phyloP scores from a whole-genome alignment of 2,329 filamentous ascomycete genomes.

The Xylariaceae sp. region DNA sequence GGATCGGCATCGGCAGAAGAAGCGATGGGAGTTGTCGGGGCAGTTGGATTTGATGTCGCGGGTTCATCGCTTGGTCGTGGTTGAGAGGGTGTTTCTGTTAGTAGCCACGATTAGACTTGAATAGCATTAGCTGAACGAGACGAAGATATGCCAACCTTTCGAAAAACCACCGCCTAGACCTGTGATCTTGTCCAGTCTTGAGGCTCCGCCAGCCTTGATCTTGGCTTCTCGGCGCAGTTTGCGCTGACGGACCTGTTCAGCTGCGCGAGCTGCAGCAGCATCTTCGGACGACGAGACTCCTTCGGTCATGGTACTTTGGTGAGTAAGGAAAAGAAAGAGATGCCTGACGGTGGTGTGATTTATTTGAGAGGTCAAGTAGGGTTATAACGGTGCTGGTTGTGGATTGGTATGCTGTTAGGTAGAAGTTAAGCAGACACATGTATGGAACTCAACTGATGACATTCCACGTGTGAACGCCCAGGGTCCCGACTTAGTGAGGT shows the following conservation, averaged over 20 bases:
- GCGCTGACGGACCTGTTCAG: constrained; percentile 67
- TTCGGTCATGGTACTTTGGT: constrained; percentile 27
- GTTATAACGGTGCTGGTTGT: background rate
- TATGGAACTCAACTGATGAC: background rate
- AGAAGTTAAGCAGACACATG: background rate
- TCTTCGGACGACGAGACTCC: constrained; percentile 37
- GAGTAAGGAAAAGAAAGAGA: background rate
- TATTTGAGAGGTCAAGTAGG: background rate
- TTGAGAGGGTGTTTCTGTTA: constrained; percentile 34
- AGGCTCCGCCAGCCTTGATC: constrained; percentile 66
- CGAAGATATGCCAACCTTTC: constrained; percentile 36
- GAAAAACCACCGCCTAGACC: constrained; percentile 59
- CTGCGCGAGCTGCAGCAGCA: constrained; percentile 48
- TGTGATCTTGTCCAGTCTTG: constrained; percentile 70
- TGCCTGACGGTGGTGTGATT: background rate
- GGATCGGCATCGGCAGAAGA: constrained; percentile 54
- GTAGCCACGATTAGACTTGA: constrained; percentile 13
- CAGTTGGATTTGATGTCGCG: constrained; percentile 2
- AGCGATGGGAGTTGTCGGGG: constrained; percentile 27
- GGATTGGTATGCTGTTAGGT: constrained; percentile 4
- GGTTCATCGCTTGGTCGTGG: constrained; percentile 23
- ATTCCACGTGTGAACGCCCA: constrained; percentile 14
- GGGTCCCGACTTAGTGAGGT: constrained; percentile 6
- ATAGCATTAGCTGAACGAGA: background rate
- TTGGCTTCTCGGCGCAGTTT: constrained; percentile 78